A percentile compares a stretch with the other conserved stretches of the same genome.
These are phyloP conservation scores for Acacia melanoxylon DNA, from an alignment of 306 rosid species.

Conservation along the genomic window DNA sequence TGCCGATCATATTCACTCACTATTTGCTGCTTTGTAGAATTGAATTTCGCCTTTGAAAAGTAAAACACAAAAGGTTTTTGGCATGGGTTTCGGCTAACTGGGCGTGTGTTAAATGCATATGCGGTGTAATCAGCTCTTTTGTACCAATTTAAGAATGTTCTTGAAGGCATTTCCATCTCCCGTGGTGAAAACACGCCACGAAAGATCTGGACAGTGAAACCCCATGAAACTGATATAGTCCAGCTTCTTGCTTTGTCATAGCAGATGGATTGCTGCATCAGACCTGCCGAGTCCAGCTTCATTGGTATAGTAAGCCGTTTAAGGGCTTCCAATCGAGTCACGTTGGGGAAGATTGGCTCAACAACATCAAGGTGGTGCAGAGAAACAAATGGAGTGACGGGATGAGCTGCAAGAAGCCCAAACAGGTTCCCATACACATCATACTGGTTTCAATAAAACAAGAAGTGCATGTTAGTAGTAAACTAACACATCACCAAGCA, in stretches of 20 bases:
- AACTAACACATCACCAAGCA: background rate
- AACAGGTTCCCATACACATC: conserved; percentile 94
- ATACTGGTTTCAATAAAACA: conserved; percentile 56
- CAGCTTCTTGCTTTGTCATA: conserved; percentile 62
- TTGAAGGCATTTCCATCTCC: conserved; percentile 93
- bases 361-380: conserved; percentile 96
- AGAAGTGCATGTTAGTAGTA: background rate
- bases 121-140: conserved; percentile 92
- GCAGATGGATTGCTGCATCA: conserved; percentile 95
- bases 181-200: conserved; percentile 82
- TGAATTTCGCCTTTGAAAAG: conserved; percentile 52
- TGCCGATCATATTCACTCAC: conserved; percentile 63
- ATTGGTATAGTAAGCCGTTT: conserved; percentile 64
- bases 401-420: conserved; percentile 96
- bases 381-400: conserved; percentile 87
- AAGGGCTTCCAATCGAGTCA: conserved; percentile 69
- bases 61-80: conserved; percentile 91
- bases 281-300: conserved; percentile 79
- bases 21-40: conserved; percentile 47
- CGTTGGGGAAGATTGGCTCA: conserved; percentile 91
- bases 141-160: conserved; percentile 95
- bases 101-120: conserved; percentile 95
- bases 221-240: conserved; percentile 97
- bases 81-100: conserved; percentile 82
- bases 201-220: conserved; percentile 80